Base-by-base conservation (phyloP, 2,329 filamentous ascomycete genomes). In the Pyrenophora tritici-repentis region DNA sequence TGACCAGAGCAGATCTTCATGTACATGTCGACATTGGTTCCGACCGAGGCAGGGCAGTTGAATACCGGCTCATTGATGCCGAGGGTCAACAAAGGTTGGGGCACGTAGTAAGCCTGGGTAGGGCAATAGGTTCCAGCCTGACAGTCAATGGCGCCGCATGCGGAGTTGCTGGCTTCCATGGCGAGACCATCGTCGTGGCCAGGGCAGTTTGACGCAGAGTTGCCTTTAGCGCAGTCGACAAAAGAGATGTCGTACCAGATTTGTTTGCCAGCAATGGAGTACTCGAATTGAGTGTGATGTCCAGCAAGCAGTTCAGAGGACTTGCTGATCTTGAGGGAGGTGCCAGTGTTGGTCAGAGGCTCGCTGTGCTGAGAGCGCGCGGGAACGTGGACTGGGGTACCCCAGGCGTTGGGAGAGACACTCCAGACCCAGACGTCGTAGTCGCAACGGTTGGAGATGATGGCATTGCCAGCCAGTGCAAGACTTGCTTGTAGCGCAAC, bases 201-300 rank as follows among this genome's bases (percentile, higher is more conserved):
- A 2, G 63, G 65, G 47, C 63, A 68, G 39, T 50, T 41, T 24
- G 16, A 49, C 3, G 61, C 58, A 22, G 44, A 55, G 33, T 64
- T 49, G 36, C 58, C 62, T 8, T 58, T 52, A 1, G 62, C 63
- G 43, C 65, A 68, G 42, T 68, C 55, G 40, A 68, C 63, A 18
- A 66, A 62, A 1, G 63, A 66, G 40, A 68, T 62, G 41, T 68
- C 61, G 50, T 60, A 68, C 58, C 57, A 68, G 10, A 68, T 17
- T 22, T 56, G 49, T 40, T 43, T 47, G 12, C 39, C 42, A 6
- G 47, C 50, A 31, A 63, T 57, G 47, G 52, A 56, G 52, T 68
- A 68, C 18, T 68, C 63, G 39, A 66, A 66, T 35, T 68, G 65
- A 1, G 65, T 66, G n/a, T 66, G 62, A 10, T 56, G 38, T 12